phyloP scores from a whole-genome alignment of 1,284 basidiomycete species.

The Pascua sp. region DNA sequence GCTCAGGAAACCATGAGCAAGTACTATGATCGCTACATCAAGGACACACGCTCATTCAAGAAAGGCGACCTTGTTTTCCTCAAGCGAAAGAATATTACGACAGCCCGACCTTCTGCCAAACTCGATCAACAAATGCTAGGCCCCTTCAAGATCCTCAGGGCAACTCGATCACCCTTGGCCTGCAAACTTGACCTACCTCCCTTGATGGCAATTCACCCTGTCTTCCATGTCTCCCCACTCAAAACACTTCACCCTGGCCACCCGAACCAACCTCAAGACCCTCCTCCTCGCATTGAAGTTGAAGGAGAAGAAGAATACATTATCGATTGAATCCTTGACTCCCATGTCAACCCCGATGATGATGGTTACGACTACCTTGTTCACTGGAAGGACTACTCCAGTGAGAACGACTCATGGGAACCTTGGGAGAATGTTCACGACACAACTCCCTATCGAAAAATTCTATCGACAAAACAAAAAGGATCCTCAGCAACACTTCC shows the following conservation, averaged over 20 bases:
- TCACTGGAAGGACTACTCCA: constrained; percentile 7
- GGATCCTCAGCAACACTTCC: too few species aligned
- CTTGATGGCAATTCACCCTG: constrained; percentile 43
- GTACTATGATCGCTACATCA: background rate
- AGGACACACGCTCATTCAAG: background rate
- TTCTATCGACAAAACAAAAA: too few species aligned
- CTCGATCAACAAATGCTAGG: constrained; percentile 48
- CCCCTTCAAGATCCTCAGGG: constrained; percentile 36
- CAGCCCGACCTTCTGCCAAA: constrained; percentile 48
- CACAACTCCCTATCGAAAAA: background rate
- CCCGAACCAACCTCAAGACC: constrained; percentile 24
- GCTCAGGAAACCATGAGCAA: background rate
- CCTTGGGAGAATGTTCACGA: constrained; percentile 3
- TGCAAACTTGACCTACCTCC: constrained; percentile 44
- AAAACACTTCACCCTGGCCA: constrained; percentile 41
- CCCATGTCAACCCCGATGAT: background rate
- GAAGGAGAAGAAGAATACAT: constrained; percentile 28
- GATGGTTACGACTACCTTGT: constrained; percentile 8
- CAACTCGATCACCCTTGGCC: constrained; percentile 7
- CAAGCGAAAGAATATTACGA: constrained; percentile 44
- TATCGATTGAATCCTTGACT: constrained; percentile 29
- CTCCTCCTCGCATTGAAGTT: constrained; percentile 33
- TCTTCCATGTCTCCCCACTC: constrained; percentile 52
- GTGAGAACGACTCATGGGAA: constrained; percentile 10
- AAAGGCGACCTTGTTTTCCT: constrained; percentile 50